Conservation (phyloP, 1,284 basidiomycete species). For the Leccinum glutinopallens region DNA sequence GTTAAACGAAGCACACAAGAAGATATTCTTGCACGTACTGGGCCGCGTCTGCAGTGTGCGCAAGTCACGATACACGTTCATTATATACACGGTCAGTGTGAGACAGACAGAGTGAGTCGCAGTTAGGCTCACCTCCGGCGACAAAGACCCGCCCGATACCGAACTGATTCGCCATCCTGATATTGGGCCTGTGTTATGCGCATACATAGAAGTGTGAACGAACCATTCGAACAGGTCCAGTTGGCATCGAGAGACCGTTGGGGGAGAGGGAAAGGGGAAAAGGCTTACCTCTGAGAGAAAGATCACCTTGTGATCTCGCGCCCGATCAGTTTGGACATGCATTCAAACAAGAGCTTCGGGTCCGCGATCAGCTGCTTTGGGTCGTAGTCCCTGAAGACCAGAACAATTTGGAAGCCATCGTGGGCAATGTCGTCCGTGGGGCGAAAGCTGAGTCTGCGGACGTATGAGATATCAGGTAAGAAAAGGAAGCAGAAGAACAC, state of each 20-base stretch:
- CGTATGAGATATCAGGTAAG: not conserved
- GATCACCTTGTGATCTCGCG: conserved; percentile 18
- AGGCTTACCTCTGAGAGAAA: conserved; percentile 23
- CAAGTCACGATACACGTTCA: not conserved
- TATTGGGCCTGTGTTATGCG: conserved; percentile 29
- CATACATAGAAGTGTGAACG: not conserved
- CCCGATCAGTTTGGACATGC: conserved; percentile 20
- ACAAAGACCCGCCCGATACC: conserved; percentile 36
- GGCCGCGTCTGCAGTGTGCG: conserved; percentile 18
- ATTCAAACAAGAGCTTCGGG: conserved; percentile 18
- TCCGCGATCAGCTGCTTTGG: conserved; percentile 31
- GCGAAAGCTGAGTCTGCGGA: conserved; percentile 18
- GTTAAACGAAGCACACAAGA: not conserved
- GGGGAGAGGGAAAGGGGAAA: not conserved
- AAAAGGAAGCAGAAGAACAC: not conserved
- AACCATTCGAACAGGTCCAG: not conserved
- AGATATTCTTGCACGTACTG: conserved; percentile 18
- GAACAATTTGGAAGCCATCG: conserved; percentile 38
- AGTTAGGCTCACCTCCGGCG: conserved; percentile 36
- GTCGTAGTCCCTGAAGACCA: conserved; percentile 33
- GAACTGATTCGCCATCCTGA: conserved; percentile 37
- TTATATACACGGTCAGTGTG: not conserved
- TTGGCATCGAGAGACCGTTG: too few species aligned
- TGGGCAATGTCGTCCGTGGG: conserved; percentile 24
- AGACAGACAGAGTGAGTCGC: not conserved